Conservation (phyloP, 75 land plant species). For the Selaginella moellendorffii region DNA sequence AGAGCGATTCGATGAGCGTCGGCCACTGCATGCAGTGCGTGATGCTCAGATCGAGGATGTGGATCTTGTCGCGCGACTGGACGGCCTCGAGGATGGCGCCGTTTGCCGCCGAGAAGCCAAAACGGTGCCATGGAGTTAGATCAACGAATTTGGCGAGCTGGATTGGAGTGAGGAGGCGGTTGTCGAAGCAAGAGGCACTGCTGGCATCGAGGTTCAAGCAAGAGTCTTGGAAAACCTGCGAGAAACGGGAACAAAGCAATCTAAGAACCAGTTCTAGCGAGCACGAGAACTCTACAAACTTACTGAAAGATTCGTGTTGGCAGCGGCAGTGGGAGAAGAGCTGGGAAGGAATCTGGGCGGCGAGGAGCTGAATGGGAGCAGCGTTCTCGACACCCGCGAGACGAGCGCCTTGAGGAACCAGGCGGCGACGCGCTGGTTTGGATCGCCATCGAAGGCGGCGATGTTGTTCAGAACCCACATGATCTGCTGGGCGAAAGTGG, state of each 20-base stretch:
- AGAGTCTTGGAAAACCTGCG: too few species aligned
- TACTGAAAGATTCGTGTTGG: neutral
- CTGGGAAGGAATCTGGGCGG: neutral
- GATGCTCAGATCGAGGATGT: conserved; percentile 51
- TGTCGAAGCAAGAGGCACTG: neutral
- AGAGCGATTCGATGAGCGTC: conserved; percentile 53
- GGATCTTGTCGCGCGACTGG: conserved; percentile 30
- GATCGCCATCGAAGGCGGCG: conserved; percentile 49
- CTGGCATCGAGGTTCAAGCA: neutral
- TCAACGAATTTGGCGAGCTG: conserved; percentile 61
- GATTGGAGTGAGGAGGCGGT: conserved; percentile 16
- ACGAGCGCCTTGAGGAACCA: conserved; percentile 47
- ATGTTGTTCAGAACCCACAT: conserved; percentile 72
- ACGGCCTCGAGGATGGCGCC: conserved; percentile 44
- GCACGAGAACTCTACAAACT: too few species aligned
- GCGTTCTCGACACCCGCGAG: conserved; percentile 27
- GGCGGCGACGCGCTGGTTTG: conserved; percentile 56
- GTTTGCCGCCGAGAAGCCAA: conserved; percentile 64
- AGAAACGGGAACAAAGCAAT: too few species aligned
- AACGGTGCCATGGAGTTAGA: conserved; percentile 66
- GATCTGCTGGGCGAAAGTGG: conserved; percentile 55
- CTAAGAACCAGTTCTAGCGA: too few species aligned
- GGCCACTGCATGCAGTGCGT: conserved; percentile 81
- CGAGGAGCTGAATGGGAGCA: conserved; percentile 13
- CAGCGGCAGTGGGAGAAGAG: neutral